A percentile compares a stretch with the other conserved stretches of the same genome.
Evolutionary conservation across 2,329 filamentous ascomycete species (phyloP).

Genomic region (Xylariaceae sp.): DNA sequence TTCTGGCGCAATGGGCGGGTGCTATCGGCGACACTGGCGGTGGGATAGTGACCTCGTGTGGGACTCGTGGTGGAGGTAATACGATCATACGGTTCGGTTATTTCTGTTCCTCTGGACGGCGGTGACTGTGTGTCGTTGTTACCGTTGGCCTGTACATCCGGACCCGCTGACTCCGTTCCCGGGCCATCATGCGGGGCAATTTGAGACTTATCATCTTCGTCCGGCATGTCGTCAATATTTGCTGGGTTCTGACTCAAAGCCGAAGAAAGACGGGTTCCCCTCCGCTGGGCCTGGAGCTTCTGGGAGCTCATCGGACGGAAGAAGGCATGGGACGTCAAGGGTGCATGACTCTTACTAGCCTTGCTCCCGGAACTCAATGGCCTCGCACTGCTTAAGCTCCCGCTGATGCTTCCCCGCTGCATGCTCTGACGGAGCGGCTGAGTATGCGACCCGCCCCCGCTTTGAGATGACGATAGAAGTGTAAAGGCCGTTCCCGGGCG

Average conservation of each 20-base stretch:
- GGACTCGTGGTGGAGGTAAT: slow-evolving; percentile 71
- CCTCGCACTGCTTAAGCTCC: slow-evolving; percentile 41
- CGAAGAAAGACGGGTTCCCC: slow-evolving; percentile 43
- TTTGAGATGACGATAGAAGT: slow-evolving; percentile 44
- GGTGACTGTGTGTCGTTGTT: slow-evolving; percentile 53
- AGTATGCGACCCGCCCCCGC: slow-evolving; percentile 46
- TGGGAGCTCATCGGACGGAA: slow-evolving; percentile 97
- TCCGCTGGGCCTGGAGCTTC: slow-evolving; percentile 83
- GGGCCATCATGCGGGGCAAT: slow-evolving; percentile 54
- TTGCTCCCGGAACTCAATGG: slow-evolving; percentile 65
- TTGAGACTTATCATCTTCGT: slow-evolving; percentile 40
- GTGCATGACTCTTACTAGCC: slow-evolving; percentile 82
- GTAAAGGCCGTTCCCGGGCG: slow-evolving; percentile 52
- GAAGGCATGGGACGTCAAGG: slow-evolving; percentile 84
- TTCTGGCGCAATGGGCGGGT: slow-evolving; percentile 65
- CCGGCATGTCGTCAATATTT: slow-evolving; percentile 28
- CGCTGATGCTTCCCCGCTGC: slow-evolving; percentile 40
- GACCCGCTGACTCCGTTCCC: slow-evolving; percentile 37
- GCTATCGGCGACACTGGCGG: slow-evolving; percentile 68
- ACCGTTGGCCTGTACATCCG: slow-evolving; percentile 30
- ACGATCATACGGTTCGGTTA: slow-evolving; percentile 68
- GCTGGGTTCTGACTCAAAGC: slow-evolving; percentile 38
- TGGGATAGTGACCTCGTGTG: slow-evolving; percentile 51
- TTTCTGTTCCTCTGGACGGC: slow-evolving; percentile 72
- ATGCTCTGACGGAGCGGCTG: slow-evolving; percentile 51